These are phyloP conservation scores for Sanghuangporus weigelae DNA, from an alignment of 1,284 basidiomycete genomes.

Conservation along the genomic window DNA sequence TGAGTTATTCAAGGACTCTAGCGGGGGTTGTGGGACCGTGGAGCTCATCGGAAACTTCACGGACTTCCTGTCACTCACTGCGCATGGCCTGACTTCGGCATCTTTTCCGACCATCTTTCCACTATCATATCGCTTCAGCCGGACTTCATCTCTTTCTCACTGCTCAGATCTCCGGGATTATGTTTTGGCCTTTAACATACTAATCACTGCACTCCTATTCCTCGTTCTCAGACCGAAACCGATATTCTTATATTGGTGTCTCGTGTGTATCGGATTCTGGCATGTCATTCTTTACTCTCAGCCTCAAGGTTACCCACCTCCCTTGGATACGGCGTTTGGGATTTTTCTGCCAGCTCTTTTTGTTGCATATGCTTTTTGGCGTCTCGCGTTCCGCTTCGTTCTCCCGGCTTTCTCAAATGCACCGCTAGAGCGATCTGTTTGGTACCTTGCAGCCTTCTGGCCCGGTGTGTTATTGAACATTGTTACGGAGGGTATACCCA, in stretches of 20 bases:
- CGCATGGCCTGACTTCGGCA: constrained; percentile 64
- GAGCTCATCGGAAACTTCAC: constrained; percentile 69
- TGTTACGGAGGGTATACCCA: constrained; percentile 65
- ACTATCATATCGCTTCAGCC: constrained; percentile 41
- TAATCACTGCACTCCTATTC: constrained; percentile 63
- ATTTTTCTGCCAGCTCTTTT: constrained; percentile 79
- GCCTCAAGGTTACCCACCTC: constrained; percentile 63
- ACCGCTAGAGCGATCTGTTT: constrained; percentile 69
- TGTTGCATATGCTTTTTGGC: constrained; percentile 77
- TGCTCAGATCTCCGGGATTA: constrained; percentile 68
- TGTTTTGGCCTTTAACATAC: constrained; percentile 67
- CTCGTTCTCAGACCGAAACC: constrained; percentile 69
- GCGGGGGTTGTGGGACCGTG: constrained; percentile 75
- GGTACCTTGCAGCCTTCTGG: constrained; percentile 80
- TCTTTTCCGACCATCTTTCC: constrained; percentile 77
- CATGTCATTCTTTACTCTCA: constrained; percentile 80
- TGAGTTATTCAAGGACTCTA: constrained; percentile 57
- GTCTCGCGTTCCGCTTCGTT: constrained; percentile 69
- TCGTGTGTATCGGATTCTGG: constrained; percentile 87
- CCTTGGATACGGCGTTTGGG: constrained; percentile 63
- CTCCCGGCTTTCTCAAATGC: constrained; percentile 64
- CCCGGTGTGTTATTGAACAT: constrained; percentile 66
- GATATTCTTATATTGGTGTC: constrained; percentile 68
- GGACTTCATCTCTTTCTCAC: constrained; percentile 36
- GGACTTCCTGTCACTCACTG: constrained; percentile 53